Percentiles rank a stretch among this genome's conserved stretches.
Evolutionary conservation across 192 early-diverging fungal species (phyloP).

Genomic region (Geranomyces variabilis): DNA sequence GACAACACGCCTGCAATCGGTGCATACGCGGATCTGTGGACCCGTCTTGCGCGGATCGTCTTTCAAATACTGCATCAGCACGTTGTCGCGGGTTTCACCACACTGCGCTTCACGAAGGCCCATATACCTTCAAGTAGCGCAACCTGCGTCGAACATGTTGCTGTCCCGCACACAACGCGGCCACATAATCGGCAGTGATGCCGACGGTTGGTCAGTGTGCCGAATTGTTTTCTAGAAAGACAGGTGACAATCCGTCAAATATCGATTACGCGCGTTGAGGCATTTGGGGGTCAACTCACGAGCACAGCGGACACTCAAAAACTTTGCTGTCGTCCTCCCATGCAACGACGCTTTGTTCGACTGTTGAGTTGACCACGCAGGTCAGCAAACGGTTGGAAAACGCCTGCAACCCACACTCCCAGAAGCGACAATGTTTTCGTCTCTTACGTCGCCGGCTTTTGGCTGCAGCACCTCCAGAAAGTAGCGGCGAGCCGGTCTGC

Average conservation of each 20-base stretch:
- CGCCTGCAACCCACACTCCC: no score
- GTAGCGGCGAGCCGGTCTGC: not conserved
- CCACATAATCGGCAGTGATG: constrained; percentile 63
- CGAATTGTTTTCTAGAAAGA: constrained; percentile 25
- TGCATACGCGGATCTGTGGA: constrained; percentile 38
- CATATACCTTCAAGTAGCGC: not conserved
- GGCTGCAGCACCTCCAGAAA: not conserved
- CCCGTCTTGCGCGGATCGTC: not conserved
- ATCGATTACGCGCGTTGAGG: no score
- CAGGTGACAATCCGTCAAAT: no score
- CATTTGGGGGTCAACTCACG: constrained; percentile 23
- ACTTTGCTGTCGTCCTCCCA: constrained; percentile 54
- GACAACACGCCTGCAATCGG: constrained; percentile 44
- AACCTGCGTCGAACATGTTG: constrained; percentile 22
- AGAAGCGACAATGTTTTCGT: not conserved
- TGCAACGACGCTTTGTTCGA: constrained; percentile 51
- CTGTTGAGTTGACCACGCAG: constrained; percentile 3
- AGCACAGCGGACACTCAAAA: constrained; percentile 48
- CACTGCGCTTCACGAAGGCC: no score
- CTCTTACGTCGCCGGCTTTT: not conserved
- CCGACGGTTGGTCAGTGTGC: constrained; percentile 42
- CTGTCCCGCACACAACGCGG: constrained; percentile 46
- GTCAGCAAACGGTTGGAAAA: no score
- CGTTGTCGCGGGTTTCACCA: not conserved
- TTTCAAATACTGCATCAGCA: not conserved